Base-by-base conservation (phyloP, 495 filamentous ascomycete genomes). In the Lasiosphaeriaceae sp. region DNA sequence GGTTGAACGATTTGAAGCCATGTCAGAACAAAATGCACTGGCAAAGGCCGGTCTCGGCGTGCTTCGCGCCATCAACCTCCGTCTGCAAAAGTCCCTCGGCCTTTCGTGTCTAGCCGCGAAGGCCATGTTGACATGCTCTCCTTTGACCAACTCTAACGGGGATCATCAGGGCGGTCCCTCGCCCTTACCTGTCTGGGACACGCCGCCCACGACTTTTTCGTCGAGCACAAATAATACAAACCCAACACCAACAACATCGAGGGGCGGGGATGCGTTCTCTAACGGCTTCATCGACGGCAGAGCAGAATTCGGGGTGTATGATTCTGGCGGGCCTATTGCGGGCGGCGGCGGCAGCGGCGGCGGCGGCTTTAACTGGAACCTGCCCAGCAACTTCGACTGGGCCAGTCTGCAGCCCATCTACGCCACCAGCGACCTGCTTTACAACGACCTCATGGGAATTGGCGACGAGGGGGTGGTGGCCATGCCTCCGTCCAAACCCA, bases 1-100 rank as follows among this genome's bases (percentile, higher is more conserved):
- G 1, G 77, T 79, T 49, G 71, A 80, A 56, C 67, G 79, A 14
- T 80, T 84, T 62, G 69, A 74, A 50, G 74, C 68, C 47, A 80
- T 84, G 74, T 63, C 72, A 2, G 66, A 60, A 14, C 66, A 75
- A 34, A 83, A 82, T 57, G 59, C 67, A 2, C 76, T 83, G 45
- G 81, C 80, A n/a, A 74, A 70, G 37, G 72, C 74, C 16, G 81
- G 79, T n/a, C 59, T 80, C 20, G 75, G 77, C 8, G 79, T 84
- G 1, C 60, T 83, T 14, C 72, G 67, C 51, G 79, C 76, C 12
- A 74, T 80, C 20, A 67, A 70, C 37, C 58, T 76, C 20, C 66
- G 78, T 8, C 63, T 82, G 44, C 74, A 72, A 61, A 74, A 74
- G 53, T 65, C 74, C 19, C 59, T 82, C 0, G 68, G 68, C 2